Percentiles rank a stretch among this genome's conserved stretches.
Evolutionary conservation across 2,329 filamentous ascomycete species (phyloP).

Genomic region (Domatiomyces globalis): DNA sequence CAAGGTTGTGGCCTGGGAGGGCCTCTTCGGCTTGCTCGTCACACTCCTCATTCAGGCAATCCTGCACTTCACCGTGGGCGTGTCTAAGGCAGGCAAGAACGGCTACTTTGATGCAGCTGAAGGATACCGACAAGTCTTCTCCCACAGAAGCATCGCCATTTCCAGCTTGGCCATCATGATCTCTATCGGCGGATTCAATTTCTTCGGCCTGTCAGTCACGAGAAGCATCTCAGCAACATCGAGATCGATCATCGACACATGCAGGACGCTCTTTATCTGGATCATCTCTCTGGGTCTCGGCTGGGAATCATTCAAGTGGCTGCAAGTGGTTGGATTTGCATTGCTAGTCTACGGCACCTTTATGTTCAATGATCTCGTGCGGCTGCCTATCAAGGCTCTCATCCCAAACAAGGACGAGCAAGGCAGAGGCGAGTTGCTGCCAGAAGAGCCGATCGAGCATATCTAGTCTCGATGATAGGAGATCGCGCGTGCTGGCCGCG

Average conservation of each 20-base stretch:
- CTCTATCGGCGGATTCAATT: slow-evolving; percentile 98
- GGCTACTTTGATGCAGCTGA: slow-evolving; percentile 87
- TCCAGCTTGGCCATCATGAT: slow-evolving; percentile 90
- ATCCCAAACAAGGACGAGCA: slow-evolving; percentile 33
- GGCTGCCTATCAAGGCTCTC: slow-evolving; percentile 59
- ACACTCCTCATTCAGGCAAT: slow-evolving; percentile 68
- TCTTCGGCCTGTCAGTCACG: slow-evolving; percentile 91
- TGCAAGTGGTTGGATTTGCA: slow-evolving; percentile 79
- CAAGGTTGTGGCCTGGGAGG: slow-evolving; percentile 90
- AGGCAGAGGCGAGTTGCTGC: slow-evolving; percentile 43
- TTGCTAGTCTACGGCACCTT: slow-evolving; percentile 93
- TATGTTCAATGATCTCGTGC: slow-evolving; percentile 86
- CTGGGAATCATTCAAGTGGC: slow-evolving; percentile 96
- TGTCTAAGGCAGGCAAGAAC: slow-evolving; percentile 55
- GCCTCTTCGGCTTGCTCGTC: slow-evolving; percentile 71
- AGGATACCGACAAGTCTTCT: slow-evolving; percentile 66
- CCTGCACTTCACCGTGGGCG: slow-evolving; percentile 62
- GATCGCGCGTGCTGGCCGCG: no score
- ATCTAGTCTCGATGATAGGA: background rate
- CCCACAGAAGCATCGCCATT: slow-evolving; percentile 54
- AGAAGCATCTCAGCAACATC: slow-evolving; percentile 80
- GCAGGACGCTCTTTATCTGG: slow-evolving; percentile 96
- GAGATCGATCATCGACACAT: slow-evolving; percentile 92
- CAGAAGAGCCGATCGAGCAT: slow-evolving; percentile 76
- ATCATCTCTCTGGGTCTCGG: slow-evolving; percentile 80